Base-by-base conservation (phyloP, 202 grass and related monocot species). In the Hordeum pubiflorum region DNA sequence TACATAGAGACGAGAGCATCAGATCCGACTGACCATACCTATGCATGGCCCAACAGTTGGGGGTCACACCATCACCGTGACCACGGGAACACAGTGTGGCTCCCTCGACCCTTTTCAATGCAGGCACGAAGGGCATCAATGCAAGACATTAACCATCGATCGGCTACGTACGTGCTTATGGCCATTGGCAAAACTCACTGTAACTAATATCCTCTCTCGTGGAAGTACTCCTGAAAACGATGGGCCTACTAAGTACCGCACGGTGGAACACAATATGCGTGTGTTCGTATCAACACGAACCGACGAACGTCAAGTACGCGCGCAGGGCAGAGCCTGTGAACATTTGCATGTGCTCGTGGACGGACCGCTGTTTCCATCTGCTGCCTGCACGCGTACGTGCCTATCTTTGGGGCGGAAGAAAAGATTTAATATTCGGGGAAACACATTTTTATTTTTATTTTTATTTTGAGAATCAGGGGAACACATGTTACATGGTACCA, bases 31-130 rank as follows among this genome's bases (percentile, higher is more conserved):
- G 44, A 1, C 32, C 38, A 41, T 20, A 22, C 12, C 37, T 9
- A 15, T 1, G 41, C 58, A 13, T 46, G 69, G 69, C 48, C 77
- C 46, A 75, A 56, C 41, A 44, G 0, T n/a, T 9, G 58, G 20
- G 23, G 9, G 12, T 85, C 83, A 84, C 75, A 13, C 22, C 32
- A 33, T 23, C 76, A 32, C 66, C 57, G 11, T 79, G 75, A 79
- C 10, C 62, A 15, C 14, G 48, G 23, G 3, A 5, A 57, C 12
- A 6, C 23, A 46, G 5, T 74, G 68, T 63, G 48, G 72, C 24
- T 32, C 11, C 10, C 5, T 52, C 18, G 9, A 6, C 2, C 36
- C 14, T 33, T 32, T 70, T 50, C 39, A 62, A 70, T 71, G 56
- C 52, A 31, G 50, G 63, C 80, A 43, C 23, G 26, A 44, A 62